Percentiles rank a stretch among this genome's conserved stretches.
These are phyloP conservation scores for Arthroderma uncinatum DNA, from an alignment of 2,329 filamentous ascomycete species.

Conservation along the genomic window DNA sequence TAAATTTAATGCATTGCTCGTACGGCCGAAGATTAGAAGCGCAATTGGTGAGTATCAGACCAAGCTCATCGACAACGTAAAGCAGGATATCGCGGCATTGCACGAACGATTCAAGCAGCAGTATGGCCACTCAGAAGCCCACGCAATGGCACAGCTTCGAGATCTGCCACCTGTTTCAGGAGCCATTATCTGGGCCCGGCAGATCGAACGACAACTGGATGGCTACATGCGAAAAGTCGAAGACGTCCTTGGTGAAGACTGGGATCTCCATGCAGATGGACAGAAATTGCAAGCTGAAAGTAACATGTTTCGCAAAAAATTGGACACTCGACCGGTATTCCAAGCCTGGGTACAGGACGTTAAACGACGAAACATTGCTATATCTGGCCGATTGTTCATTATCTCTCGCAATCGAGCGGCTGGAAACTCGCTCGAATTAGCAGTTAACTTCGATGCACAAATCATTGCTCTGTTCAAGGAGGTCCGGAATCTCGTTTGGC, in stretches of 20 bases:
- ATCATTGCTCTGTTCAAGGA: constrained; percentile 98
- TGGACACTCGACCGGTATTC: constrained; percentile 87
- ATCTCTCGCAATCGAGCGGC: constrained; percentile 81
- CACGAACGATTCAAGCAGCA: constrained; percentile 98
- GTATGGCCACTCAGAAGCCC: constrained; percentile 94
- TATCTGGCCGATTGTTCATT: constrained; percentile 82
- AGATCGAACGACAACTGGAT: constrained; percentile 92
- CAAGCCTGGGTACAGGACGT: constrained; percentile 93
- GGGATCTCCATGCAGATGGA: constrained; percentile 87
- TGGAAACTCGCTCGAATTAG: constrained; percentile 75
- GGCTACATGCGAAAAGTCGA: constrained; percentile 99
- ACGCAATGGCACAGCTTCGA: constrained; percentile 94
- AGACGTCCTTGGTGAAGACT: constrained; percentile 87
- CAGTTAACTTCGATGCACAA: constrained; percentile 93
- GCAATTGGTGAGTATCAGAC: constrained; percentile 98
- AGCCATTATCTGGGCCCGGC: constrained; percentile 92
- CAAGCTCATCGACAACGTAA: constrained; percentile 95
- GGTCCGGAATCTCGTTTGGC: constrained; percentile 89
- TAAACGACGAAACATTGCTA: constrained; percentile 75
- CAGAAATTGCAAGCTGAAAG: constrained; percentile 89
- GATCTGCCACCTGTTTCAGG: constrained; percentile 93
- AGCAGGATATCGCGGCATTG: constrained; percentile 81
- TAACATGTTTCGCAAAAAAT: constrained; percentile 86
- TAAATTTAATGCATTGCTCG: constrained; percentile 97
- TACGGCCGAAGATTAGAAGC: constrained; percentile 95